Evolutionary conservation across 139 green algal species (phyloP), one percentile per base, ranked within the genome.

Genomic region (Nannochloris sp.): DNA sequence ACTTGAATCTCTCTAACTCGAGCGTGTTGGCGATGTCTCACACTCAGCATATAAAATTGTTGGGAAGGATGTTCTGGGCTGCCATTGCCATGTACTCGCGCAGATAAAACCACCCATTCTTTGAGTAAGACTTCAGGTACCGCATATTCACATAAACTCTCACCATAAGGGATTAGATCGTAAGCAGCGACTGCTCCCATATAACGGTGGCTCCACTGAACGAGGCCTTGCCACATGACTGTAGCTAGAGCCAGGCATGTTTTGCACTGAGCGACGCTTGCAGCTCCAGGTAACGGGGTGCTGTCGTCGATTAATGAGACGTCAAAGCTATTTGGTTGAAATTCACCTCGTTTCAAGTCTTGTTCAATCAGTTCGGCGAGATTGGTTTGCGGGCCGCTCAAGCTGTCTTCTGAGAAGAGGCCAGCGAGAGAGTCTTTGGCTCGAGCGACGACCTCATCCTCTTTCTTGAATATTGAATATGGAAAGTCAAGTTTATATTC

Each of bases 401-500:
- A 12, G 30, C 29, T 36, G 31, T 59, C 9, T 10, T 9, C 12
- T 19, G 19, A 27, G 42, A 51, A 51, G 19, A 51, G 19, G 19
- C 42, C 42, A 51, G 42, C 19, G 19, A 51, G 19, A 19, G 42
- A 19, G 19, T 51, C 42, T 19, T 51, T 51, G 42, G 42, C 42
- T 19, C 42, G 19, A 19, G 42, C 42, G 42, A 51, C 19, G 42
- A 19, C 19, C 19, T 19, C 42, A 19, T 51, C 42, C 19, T 51
- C 42, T 51, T 51, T 19, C 19, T 19, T 19, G 19, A 53, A 54
- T 19, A 45, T n/a, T 19, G 24, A 55, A 61, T 54, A 64, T 15
- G 56, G 56, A 34, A 64, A 64, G 12, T 64, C 8, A 5, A 64
- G 23, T 19, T 55, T 64, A 48, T 54, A 64, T 6, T 64, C 56